Base-by-base conservation (phyloP, 2,329 filamentous ascomycete genomes). In the Paramyrothecium roridum region DNA sequence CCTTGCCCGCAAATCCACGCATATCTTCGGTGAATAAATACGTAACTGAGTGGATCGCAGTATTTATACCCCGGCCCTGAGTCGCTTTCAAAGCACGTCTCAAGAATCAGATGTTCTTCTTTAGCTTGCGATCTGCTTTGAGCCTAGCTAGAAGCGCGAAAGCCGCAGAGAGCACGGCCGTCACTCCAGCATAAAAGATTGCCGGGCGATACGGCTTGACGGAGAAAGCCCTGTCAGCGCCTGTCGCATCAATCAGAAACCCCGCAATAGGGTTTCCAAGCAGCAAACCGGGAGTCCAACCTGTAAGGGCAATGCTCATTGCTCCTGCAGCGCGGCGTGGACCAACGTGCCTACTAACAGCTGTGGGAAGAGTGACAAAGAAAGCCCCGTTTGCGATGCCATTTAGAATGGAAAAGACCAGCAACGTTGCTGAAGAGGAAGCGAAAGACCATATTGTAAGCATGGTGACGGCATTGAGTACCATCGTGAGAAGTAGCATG, bases 331-430 rank as follows among this genome's bases (percentile, higher is more conserved):
- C 76, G 8, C 80, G 70, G 3, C 73, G 75, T 2, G 75, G 80
- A 8, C 81, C 83, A 70, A 84, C 84, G 1, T 82, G 75, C 63
- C 77, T 82, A 0, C 79, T 79, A 0, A 85, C 79, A 1, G 83
- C 82, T 0, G 83, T 85, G 1, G 83, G 83, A 71, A 86, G 83
- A 0, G 79, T 79, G 2, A 80, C 77, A 63, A 86, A 86, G 69
- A 86, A 86, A 0, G 78, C 80, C 0, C 83, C 83, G 62, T 85
- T 85, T 1, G 80, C 76, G 43, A 76, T 71, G 0, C 84, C 83
- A 58, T 85, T 86, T 21, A 85, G 69, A 13, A 84, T 70, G 17
- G 79, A 80, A 60, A 86, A 86, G 0, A 77, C 65, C 17, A 80
- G 67, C 40, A 86, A 67, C 0, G 81, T 80, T 0, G 70, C 79